Conservation (phyloP, 1,284 basidiomycete genomes). For the Puccinia polysora region DNA sequence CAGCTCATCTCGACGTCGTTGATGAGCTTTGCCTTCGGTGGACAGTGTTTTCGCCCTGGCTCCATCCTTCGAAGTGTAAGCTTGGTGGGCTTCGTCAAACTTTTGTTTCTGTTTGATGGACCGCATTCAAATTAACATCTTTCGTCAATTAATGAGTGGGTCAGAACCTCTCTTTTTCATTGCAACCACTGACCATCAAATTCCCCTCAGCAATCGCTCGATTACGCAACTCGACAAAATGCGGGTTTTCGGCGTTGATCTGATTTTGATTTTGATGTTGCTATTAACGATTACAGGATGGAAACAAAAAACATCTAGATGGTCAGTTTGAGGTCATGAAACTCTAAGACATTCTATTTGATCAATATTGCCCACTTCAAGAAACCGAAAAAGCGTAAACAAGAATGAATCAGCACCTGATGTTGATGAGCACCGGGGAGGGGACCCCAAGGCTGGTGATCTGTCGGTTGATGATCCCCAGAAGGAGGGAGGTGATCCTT, state of each 20-base stretch:
- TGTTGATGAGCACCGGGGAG: conserved; percentile 4
- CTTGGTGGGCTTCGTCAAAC: conserved; percentile 54
- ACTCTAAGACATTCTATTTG: background rate
- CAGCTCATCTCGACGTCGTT: conserved; percentile 70
- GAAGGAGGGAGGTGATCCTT: conserved; percentile 9
- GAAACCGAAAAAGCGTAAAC: background rate
- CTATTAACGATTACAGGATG: background rate
- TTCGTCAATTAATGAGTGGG: conserved; percentile 49
- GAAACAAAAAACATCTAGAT: background rate
- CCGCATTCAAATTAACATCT: conserved; percentile 61
- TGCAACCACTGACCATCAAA: conserved; percentile 54
- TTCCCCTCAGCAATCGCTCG: conserved; percentile 68
- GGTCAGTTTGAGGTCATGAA: background rate
- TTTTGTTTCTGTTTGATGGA: conserved; percentile 53
- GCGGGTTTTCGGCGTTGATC: conserved; percentile 57
- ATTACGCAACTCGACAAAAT: conserved; percentile 67
- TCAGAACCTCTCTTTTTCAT: background rate
- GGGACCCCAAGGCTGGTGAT: conserved; percentile 4
- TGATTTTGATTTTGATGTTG: conserved; percentile 61
- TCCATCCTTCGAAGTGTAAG: conserved; percentile 66
- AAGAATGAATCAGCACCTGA: conserved; percentile 16
- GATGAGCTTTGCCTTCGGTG: conserved; percentile 74
- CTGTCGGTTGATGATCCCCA: background rate
- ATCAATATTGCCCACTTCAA: conserved; percentile 1
- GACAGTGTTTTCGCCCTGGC: conserved; percentile 76